Percentiles rank a stretch among this genome's conserved stretches.
Evolutionary conservation across 176 grass and related monocot species (phyloP).

Genomic region (Aegilops longissima): DNA sequence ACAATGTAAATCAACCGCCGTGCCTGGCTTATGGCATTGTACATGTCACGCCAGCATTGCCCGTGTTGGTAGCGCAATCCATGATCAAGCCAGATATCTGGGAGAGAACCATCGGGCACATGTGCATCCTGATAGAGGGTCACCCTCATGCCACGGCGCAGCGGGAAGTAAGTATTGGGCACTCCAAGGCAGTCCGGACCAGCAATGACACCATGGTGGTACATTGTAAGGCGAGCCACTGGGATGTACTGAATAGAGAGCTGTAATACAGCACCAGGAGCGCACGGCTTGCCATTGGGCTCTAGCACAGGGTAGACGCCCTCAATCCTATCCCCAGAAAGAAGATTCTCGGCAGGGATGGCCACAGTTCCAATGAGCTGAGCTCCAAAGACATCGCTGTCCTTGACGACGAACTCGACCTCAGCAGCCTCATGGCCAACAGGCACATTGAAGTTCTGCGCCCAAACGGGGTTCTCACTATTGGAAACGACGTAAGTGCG

Average conservation of each 20-base stretch:
- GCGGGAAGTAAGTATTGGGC: conserved; percentile 75
- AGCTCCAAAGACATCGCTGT: conserved; percentile 65
- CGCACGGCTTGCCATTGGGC: conserved; percentile 64
- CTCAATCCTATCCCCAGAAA: conserved; percentile 49
- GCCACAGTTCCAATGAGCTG: conserved; percentile 69
- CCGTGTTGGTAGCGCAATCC: conserved; percentile 66
- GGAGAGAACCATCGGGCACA: conserved; percentile 75
- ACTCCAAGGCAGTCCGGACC: conserved; percentile 59
- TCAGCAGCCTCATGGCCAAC: conserved; percentile 70
- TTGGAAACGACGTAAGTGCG: conserved; percentile 76
- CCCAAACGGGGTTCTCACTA: conserved; percentile 79
- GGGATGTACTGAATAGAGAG: conserved; percentile 76
- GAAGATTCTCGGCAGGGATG: conserved; percentile 49
- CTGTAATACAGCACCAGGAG: conserved; percentile 42
- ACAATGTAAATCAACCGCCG: conserved; percentile 70
- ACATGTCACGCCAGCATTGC: conserved; percentile 84
- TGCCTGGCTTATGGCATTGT: conserved; percentile 70
- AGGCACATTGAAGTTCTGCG: conserved; percentile 68
- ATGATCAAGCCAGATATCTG: conserved; percentile 62
- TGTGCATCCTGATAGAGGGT: conserved; percentile 86
- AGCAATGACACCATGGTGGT: conserved; percentile 64
- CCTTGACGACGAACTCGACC: conserved; percentile 80
- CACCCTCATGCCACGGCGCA: conserved; percentile 60
- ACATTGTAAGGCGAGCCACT: conserved; percentile 50
- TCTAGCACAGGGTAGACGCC: conserved; percentile 53